Evolutionary conservation across 2,329 filamentous ascomycete species (phyloP).

Genomic region (Cryoendolithus antarcticus): DNA sequence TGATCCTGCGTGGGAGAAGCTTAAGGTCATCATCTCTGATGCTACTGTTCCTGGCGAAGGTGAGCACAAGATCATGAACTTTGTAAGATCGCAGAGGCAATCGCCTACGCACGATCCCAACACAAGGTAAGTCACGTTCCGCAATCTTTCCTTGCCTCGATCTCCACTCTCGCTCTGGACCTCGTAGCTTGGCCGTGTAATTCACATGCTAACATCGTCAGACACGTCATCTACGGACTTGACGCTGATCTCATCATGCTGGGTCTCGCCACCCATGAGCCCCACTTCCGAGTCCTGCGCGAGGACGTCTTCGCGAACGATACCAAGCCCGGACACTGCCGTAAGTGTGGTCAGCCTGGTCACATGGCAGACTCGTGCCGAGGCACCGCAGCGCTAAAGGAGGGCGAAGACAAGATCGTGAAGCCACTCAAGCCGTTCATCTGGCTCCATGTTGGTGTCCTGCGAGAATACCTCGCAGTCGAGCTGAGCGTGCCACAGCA

Average conservation of each 20-base stretch:
- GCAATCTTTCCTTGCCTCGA: background rate
- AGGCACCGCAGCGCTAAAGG: slow-evolving; percentile 65
- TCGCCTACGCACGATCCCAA: slow-evolving; percentile 91
- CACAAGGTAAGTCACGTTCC: slow-evolving; percentile 36
- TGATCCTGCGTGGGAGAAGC: slow-evolving; percentile 85
- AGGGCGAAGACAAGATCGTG: slow-evolving; percentile 62
- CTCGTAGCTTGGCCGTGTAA: slow-evolving; percentile 6
- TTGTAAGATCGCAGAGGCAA: slow-evolving; percentile 82
- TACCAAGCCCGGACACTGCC: slow-evolving; percentile 68
- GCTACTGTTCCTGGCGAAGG: slow-evolving; percentile 95
- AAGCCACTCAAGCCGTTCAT: slow-evolving; percentile 90
- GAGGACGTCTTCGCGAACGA: slow-evolving; percentile 96
- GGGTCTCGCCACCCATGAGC: slow-evolving; percentile 90
- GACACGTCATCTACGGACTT: slow-evolving; percentile 93
- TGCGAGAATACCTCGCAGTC: slow-evolving; percentile 84
- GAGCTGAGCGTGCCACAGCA: slow-evolving; percentile 76
- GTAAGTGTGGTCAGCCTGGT: slow-evolving; percentile 80
- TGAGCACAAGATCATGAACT: slow-evolving; percentile 99
- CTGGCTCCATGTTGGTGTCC: slow-evolving; percentile 85
- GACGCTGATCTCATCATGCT: slow-evolving; percentile 99
- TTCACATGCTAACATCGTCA: slow-evolving; percentile 24
- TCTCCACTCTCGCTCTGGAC: slow-evolving; percentile 6
- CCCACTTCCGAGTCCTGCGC: slow-evolving; percentile 87
- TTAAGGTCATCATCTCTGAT: slow-evolving; percentile 98
- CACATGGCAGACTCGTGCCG: slow-evolving; percentile 80